Base-by-base conservation (phyloP, 164 flowering plant species). In the Akebia trifoliata region DNA sequence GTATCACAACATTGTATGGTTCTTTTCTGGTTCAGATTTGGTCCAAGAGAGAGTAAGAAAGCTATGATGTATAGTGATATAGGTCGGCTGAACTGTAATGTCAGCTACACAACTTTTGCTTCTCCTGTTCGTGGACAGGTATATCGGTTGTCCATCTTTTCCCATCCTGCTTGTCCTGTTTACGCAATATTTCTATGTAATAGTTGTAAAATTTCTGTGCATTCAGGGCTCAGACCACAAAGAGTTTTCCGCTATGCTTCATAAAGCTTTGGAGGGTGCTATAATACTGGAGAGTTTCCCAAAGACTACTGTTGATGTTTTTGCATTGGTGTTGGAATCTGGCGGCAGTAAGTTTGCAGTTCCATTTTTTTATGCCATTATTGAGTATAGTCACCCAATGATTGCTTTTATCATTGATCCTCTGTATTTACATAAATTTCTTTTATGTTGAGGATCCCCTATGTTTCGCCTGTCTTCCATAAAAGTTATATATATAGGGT, bases 11-110 rank as follows among this genome's bases (percentile, higher is more conserved):
- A 34, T 35, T n/a, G 1, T 56, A 45, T 64, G 24, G 39, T 12
- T 31, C n/a, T 22, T 35, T 59, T 28, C 38, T 28, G 6, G 1
- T 70, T 51, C 72, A 93, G 98, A 57, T 93, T 86, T 75, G 99
- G 99, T 65, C 99, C 99, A 14, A 83, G 99, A 71, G 97, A 93
- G 73, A 93, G 99, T 64, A 90, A 87, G 79, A 93, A 93, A 68
- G 97, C 99, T 59, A 84, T 87, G 96, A 64, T 81, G 85, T 93
- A 86, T 61, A 87, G 96, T 66, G 92, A 90, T 56, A 61, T 70
- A 24, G 99, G 99, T 17, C 78, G 99, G 45, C 62, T 93, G 58
- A 93, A 90, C 71, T 93, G 99, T 69, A 80, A 73, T 72, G 96
- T 93, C 61, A 86, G 83, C 76, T 90, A 79, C 65, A 90, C 96